Conservation (phyloP, 2,329 filamentous ascomycete species). For the Ceratocystis destructans region DNA sequence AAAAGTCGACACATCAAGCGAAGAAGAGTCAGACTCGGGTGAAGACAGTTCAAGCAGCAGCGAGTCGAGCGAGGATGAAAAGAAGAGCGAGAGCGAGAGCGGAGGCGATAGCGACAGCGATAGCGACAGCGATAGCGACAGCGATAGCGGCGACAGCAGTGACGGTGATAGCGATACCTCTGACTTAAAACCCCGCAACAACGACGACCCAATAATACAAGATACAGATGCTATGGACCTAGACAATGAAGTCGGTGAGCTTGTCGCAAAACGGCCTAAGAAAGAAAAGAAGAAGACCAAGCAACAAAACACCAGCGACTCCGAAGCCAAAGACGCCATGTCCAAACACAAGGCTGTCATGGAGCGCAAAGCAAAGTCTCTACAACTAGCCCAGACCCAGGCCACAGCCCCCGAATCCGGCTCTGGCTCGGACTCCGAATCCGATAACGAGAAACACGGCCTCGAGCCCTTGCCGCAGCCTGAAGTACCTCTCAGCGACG, state of each 20-base stretch:
- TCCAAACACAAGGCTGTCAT: slow-evolving; percentile 22
- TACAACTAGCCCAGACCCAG: slow-evolving; percentile 26
- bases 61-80: slow-evolving; percentile 1
- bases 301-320: slow-evolving; percentile 14
- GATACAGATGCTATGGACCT: slow-evolving; percentile 2
- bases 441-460: slow-evolving; percentile 45
- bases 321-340: slow-evolving; percentile 4
- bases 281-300: slow-evolving; percentile 26
- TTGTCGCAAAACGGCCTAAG: slow-evolving; percentile 19
- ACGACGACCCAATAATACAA: not conserved
- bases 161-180: not conserved
- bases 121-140: not conserved
- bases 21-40: not conserved
- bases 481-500: slow-evolving; percentile 42
- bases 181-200: not conserved
- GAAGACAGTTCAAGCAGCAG: slow-evolving; percentile 2
- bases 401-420: slow-evolving; percentile 21
- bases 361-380: slow-evolving; percentile 25
- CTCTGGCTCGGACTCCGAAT: slow-evolving; percentile 25
- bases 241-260: slow-evolving; percentile 18
- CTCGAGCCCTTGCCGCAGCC: slow-evolving; percentile 75
- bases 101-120: not conserved
- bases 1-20: slow-evolving; percentile 2
- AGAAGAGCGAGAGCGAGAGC: not conserved
- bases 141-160: not conserved